Evolutionary conservation across 1,139 yeast genomes (phyloP).

Genomic region (Magnusiomyces suaveolens): DNA sequence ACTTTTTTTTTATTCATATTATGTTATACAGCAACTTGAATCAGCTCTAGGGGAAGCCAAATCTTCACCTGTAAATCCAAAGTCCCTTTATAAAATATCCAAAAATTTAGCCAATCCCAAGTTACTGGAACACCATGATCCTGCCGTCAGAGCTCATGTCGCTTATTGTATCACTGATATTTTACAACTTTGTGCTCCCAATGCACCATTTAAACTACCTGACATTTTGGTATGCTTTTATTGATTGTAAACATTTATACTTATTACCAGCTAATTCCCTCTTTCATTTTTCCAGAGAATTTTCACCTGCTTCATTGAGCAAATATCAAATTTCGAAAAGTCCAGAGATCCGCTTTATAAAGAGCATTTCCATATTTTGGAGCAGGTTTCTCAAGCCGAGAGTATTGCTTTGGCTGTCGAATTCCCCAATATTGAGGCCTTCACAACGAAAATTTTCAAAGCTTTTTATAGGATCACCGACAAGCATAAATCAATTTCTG

Average conservation of each 20-base stretch:
- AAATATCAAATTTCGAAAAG: conserved; percentile 50
- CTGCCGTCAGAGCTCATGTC: conserved; percentile 60
- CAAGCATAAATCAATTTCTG: conserved; percentile 16
- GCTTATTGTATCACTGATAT: conserved; percentile 74
- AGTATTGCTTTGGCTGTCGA: conserved; percentile 74
- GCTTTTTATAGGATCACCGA: conserved; percentile 49
- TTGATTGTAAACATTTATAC: neutral
- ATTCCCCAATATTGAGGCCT: conserved; percentile 49
- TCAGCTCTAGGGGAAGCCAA: neutral
- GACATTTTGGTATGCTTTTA: conserved; percentile 42
- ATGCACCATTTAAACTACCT: conserved; percentile 70
- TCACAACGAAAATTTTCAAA: conserved; percentile 50
- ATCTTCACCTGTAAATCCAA: conserved; percentile 43
- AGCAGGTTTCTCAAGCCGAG: conserved; percentile 65
- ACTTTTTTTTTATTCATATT: neutral
- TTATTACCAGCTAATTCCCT: neutral
- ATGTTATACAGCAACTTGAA: neutral
- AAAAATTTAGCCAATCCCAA: conserved; percentile 49
- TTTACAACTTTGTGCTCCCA: conserved; percentile 73
- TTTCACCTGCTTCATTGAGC: conserved; percentile 40
- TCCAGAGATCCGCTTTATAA: conserved; percentile 54
- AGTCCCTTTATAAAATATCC: conserved; percentile 39
- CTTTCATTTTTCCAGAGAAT: conserved; percentile 6
- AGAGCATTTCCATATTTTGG: conserved; percentile 59
- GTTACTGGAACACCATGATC: conserved; percentile 50